Evolutionary conservation across 2,329 filamentous ascomycete genomes (phyloP).

Genomic region (Fonsecaea pugnacius): DNA sequence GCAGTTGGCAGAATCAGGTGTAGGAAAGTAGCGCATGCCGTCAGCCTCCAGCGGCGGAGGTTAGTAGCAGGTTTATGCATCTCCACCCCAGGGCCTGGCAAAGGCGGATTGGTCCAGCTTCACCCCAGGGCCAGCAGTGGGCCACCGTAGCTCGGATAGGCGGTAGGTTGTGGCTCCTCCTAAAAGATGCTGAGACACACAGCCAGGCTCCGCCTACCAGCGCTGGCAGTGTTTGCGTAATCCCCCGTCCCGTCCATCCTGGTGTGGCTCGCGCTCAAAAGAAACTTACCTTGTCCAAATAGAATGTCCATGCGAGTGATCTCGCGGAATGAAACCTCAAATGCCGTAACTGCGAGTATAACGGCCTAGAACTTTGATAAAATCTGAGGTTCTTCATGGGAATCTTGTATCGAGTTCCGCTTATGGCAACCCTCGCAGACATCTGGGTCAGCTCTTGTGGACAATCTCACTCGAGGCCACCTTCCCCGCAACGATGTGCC

Average conservation of each 20-base stretch:
- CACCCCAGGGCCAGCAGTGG: not conserved
- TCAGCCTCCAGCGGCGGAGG: conserved; percentile 15
- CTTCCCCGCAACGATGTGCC: not conserved
- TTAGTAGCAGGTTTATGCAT: conserved; percentile 13
- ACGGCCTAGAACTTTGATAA: not conserved
- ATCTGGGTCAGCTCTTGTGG: not conserved
- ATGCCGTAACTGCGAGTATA: too few relatives aligned
- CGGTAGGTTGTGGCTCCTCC: not conserved
- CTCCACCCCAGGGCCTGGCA: conserved; percentile 5
- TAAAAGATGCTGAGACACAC: conserved; percentile 9
- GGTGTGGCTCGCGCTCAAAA: not conserved
- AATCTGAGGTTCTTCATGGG: not conserved
- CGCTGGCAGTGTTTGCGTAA: conserved; percentile 10
- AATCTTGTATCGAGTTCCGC: not conserved
- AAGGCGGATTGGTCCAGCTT: conserved; percentile 14
- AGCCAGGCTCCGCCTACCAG: conserved; percentile 4
- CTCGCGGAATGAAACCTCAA: not conserved
- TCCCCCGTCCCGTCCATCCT: conserved; percentile 6
- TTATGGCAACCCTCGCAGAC: not conserved
- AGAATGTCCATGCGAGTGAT: not conserved
- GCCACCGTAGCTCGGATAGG: not conserved
- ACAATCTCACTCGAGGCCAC: not conserved
- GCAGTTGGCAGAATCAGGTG: conserved; percentile 16
- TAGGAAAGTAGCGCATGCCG: conserved; percentile 5
- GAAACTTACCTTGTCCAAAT: not conserved